Base-by-base conservation (phyloP, 306 rosid species). In the Sechiopsis laciniata region DNA sequence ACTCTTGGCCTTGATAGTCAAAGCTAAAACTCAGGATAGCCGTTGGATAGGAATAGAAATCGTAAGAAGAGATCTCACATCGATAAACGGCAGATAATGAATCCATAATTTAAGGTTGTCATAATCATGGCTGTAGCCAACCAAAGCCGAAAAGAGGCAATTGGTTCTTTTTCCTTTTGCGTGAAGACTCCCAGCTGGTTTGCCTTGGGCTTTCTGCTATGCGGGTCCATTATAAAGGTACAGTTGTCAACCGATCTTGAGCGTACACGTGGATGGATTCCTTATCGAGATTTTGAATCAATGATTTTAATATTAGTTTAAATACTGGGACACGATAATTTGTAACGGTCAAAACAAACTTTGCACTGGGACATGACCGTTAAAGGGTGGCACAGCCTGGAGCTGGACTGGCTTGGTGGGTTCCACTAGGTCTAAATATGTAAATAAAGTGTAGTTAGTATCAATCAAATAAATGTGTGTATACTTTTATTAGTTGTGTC, bases 321-420 rank as follows among this genome's bases (percentile, higher is more conserved):
- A 68, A 46, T 68, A 68, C 9, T 50, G 14, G 48, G 58, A 68
- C 21, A 13, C 8, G 73, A 45, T 32, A 11, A 48, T 68, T 68
- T 3, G 20, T 48, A 68, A 68, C 73, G 73, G 73, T 68, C 73
- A 8, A 4, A 50, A 68, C 10, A 61, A 68, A 52, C 73, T 68
- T 21, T 68, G 57, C 56, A 24, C 12, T 24, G 42, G 21, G 54
- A 48, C 20, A 48, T 48, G 58, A 48, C 73, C 73, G 73, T 68
- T 68, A 68, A 37, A 66, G 72, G 72, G 55, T 46, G 73, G 55
- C 29, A 67, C 73, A 67, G 55, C 20, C 73, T 65, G 71, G 53
- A 65, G 2, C n/a, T 17, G 53, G 71, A 9, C 26, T 48, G 29
- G 20, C 73, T n/a, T 10, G 40, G 42, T 6, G 14, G 73, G 73